A percentile compares a stretch with the other conserved stretches of the same genome.
These are phyloP conservation scores for Chlorophyllum brunneum DNA, from an alignment of 768 basidiomycete genomes.

Conservation along the genomic window DNA sequence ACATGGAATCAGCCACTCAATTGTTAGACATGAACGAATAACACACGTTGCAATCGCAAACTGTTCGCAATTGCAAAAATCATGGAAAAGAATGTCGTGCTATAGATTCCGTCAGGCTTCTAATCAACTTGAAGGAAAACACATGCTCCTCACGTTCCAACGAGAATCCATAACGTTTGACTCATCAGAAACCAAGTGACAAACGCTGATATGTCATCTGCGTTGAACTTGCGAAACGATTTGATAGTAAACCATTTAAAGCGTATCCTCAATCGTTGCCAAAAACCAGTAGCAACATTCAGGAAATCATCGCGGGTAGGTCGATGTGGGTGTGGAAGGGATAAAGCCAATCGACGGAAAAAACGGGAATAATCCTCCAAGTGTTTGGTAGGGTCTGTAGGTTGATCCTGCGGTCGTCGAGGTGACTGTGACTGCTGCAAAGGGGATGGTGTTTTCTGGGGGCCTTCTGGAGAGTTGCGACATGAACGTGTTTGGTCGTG, in stretches of 20 bases:
- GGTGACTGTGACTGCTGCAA: slow-evolving; percentile 9
- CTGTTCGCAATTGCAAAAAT: slow-evolving; percentile 89
- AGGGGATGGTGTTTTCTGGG: not conserved
- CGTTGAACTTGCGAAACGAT: slow-evolving; percentile 91
- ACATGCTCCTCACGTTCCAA: slow-evolving; percentile 73
- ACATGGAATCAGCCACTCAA: not conserved
- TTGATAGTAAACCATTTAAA: slow-evolving; percentile 98
- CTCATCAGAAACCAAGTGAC: slow-evolving; percentile 95
- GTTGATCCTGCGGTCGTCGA: slow-evolving; percentile 8
- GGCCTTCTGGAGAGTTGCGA: not conserved
- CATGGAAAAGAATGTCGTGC: slow-evolving; percentile 95
- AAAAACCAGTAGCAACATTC: slow-evolving; percentile 82
- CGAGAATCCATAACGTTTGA: slow-evolving; percentile 91
- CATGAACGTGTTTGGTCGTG: not conserved
- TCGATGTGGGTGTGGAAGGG: slow-evolving; percentile 70
- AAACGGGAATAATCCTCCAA: slow-evolving; percentile 76
- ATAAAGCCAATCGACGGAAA: slow-evolving; percentile 73
- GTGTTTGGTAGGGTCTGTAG: slow-evolving; percentile 19
- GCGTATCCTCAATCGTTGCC: slow-evolving; percentile 84
- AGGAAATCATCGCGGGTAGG: slow-evolving; percentile 91
- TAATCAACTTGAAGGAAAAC: not conserved
- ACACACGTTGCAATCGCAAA: slow-evolving; percentile 74
- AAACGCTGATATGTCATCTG: slow-evolving; percentile 96
- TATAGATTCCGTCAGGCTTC: slow-evolving; percentile 19
- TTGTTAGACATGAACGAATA: not conserved